A percentile compares a stretch with the other conserved stretches of the same genome.
Conservation (phyloP, 164 flowering plant species). For the Echeveria elegans region DNA sequence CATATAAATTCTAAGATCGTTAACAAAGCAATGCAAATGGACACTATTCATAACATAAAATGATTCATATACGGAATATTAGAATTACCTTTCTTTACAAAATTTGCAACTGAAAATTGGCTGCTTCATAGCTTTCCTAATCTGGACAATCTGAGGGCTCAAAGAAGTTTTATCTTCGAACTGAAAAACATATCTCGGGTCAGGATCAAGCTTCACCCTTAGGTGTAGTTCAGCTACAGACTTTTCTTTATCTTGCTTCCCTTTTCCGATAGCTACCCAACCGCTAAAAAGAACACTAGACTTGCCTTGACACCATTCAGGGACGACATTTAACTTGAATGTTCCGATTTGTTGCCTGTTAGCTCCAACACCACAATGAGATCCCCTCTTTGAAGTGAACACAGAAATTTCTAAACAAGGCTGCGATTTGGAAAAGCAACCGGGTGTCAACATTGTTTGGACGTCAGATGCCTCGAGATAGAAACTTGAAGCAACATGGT, state of each 20-base stretch:
- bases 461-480: slow-evolving; percentile 76
- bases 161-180: slow-evolving; percentile 64
- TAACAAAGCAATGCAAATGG: no score
- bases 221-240: slow-evolving; percentile 69
- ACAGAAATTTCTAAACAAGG: slow-evolving; percentile 61
- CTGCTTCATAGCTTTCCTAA: slow-evolving; percentile 66
- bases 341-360: slow-evolving; percentile 74
- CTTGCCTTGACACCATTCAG: slow-evolving; percentile 80
- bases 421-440: slow-evolving; percentile 56
- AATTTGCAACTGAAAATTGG: slow-evolving; percentile 94
- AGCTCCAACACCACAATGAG: slow-evolving; percentile 60
- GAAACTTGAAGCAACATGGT: slow-evolving; percentile 59
- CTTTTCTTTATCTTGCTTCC: slow-evolving; percentile 45
- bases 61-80: no score
- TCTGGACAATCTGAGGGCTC: slow-evolving; percentile 85
- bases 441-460: slow-evolving; percentile 48
- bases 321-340: slow-evolving; percentile 60
- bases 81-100: slow-evolving; percentile 73
- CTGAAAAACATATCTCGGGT: slow-evolving; percentile 93
- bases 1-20: no score
- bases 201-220: slow-evolving; percentile 80
- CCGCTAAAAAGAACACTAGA: slow-evolving; percentile 66
- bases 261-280: slow-evolving; percentile 72
- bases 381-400: slow-evolving; percentile 51
- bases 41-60: no score